Base-by-base conservation (phyloP, 202 grass and related monocot species). In the Musa balbisiana region DNA sequence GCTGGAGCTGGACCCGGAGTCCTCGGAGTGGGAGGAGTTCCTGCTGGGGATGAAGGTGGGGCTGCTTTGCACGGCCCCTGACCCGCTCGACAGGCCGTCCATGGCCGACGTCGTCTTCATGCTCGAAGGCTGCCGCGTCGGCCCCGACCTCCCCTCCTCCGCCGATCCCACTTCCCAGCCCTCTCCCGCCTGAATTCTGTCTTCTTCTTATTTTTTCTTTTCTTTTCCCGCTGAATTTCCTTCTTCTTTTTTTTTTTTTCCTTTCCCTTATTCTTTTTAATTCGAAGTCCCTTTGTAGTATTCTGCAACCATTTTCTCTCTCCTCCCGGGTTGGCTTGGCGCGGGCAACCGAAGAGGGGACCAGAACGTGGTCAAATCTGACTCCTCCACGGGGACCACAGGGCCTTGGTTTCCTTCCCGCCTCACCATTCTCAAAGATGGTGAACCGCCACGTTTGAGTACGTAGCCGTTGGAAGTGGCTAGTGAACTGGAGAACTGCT, bases 101-200 rank as follows among this genome's bases (percentile, higher is more conserved):
- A 99, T 99, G 91, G 89, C 87, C 27, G 95, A 99, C 79, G 84
- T 99, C 74, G 95, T 99, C 82, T 99, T 99, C 88, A 99, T 99
- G 95, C 91, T 99, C 17, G 95, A 99, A 84, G 91, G 95, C 63
- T 99, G 95, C 87, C 88, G 95, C 15, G 95, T 99, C 29, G 91
- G 95, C 15, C 91, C 91, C 1, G 95, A 99, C 72, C 84, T 95
- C 80, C 91, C 95, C 54, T 99, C 95, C 67, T 99, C 95, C 19
- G 87, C 95, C 52, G 91, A 99, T 51, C 95, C 95, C 52, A 99
- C 95, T 73, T 88, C 95, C 15, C 89, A 95, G 79, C 87, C 89
- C 20, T 99, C 91, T 1, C 95, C 95, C 11, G 91, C 91, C 54
- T 80, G 78, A 80, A 10, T 52, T 13, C 25, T 70, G 1, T 49